Evolutionary conservation across 2,329 filamentous ascomycete species (phyloP).

Genomic region (Dendrostoma leiphaemia): DNA sequence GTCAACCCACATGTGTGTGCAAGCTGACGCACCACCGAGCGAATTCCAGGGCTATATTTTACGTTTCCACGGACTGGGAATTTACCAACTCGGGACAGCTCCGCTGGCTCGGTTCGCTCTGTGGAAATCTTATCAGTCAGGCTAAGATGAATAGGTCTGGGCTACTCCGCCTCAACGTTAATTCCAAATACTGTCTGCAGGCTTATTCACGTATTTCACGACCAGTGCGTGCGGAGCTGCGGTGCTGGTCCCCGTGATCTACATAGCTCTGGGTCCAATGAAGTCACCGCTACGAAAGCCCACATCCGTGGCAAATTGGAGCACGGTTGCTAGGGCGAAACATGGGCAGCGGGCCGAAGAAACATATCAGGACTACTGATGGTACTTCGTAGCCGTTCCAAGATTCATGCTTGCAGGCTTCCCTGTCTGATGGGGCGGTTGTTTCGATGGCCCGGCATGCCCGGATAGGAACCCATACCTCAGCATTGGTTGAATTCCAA

Average conservation of each 20-base stretch:
- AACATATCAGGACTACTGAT: not conserved
- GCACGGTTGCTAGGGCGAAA: not conserved
- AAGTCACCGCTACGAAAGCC: not conserved
- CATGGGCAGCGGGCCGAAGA: not conserved
- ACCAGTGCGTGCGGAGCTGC: no score
- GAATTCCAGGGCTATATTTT: no score
- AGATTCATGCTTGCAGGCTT: no score
- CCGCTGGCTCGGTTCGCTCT: not conserved
- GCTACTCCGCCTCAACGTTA: not conserved
- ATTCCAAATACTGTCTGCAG: constrained; percentile 16
- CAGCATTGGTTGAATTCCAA: no score
- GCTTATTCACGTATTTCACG: no score
- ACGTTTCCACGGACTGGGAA: no score
- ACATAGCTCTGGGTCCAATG: not conserved
- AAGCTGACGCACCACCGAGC: no score
- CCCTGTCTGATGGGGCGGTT: not conserved
- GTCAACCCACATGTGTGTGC: no score
- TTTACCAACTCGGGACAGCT: constrained; percentile 8
- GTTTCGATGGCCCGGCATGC: no score
- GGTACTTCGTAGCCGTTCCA: no score
- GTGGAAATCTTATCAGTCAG: not conserved
- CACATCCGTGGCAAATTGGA: not conserved
- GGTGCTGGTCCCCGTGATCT: no score
- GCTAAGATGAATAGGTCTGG: not conserved
- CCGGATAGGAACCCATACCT: no score